These are phyloP conservation scores for Danielia oregonensis DNA, from an alignment of 805 yeast genomes.

Conservation along the genomic window DNA sequence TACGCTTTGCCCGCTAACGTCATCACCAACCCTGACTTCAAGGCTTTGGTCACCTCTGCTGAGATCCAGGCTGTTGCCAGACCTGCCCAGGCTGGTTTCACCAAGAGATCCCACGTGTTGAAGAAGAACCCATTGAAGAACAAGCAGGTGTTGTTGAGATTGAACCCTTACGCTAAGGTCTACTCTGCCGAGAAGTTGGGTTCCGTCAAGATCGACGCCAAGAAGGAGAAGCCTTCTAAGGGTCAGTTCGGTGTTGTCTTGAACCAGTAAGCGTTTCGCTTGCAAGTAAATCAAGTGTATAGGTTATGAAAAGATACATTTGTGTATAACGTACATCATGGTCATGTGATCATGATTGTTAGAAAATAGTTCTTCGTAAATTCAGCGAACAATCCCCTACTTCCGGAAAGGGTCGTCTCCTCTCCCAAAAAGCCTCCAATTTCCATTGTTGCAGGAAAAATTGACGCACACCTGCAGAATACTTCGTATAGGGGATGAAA, in stretches of 20 bases:
- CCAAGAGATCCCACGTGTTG: slow-evolving; percentile 97
- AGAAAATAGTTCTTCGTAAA: too few relatives aligned
- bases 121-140: slow-evolving; percentile 90
- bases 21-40: slow-evolving; percentile 91
- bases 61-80: slow-evolving; percentile 97
- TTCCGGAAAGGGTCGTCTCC: too few relatives aligned
- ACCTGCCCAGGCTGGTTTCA: slow-evolving; percentile 92
- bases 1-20: slow-evolving; percentile 93
- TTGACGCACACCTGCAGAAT: too few relatives aligned
- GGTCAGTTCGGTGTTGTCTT: slow-evolving; percentile 66
- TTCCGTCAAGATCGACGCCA: slow-evolving; percentile 67
- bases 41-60: slow-evolving; percentile 97
- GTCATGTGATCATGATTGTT: too few relatives aligned
- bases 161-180: slow-evolving; percentile 99
- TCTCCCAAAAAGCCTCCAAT: too few relatives aligned
- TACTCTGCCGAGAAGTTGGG: slow-evolving; percentile 89
- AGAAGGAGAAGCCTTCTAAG: slow-evolving; percentile 64
- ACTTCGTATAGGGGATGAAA: too few relatives aligned
- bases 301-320: too few relatives aligned
- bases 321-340: too few relatives aligned
- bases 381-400: too few relatives aligned
- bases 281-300: too few relatives aligned
- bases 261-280: slow-evolving; percentile 38
- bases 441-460: too few relatives aligned
- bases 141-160: slow-evolving; percentile 96